These are phyloP conservation scores for Didymella pinodella DNA, from an alignment of 2,329 filamentous ascomycete species.

Conservation along the genomic window DNA sequence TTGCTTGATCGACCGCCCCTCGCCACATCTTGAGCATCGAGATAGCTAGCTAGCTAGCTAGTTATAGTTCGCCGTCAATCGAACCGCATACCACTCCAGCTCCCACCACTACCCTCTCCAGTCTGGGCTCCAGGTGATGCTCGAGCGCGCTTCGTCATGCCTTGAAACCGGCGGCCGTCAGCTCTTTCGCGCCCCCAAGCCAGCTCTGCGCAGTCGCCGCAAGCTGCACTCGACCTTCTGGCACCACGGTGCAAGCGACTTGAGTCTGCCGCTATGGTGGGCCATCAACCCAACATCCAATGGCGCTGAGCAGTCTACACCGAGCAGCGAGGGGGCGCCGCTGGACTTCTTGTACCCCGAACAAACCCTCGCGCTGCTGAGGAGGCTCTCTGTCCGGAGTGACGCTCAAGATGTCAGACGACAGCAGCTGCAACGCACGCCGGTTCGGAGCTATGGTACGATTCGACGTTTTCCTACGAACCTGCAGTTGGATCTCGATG, in stretches of 20 bases:
- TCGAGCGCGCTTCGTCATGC: conserved; percentile 67
- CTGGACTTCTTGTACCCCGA: conserved; percentile 60
- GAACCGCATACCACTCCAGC: neutral
- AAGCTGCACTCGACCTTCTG: conserved; percentile 64
- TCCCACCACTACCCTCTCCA: conserved; percentile 3
- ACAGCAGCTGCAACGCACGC: neutral
- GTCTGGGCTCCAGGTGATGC: conserved; percentile 54
- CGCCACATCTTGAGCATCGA: conserved; percentile 3
- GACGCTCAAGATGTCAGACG: conserved; percentile 1
- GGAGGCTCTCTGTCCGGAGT: conserved; percentile 32
- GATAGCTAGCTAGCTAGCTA: neutral
- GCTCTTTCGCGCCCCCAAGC: conserved; percentile 55
- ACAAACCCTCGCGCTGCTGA: conserved; percentile 53
- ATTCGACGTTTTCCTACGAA: conserved; percentile 2
- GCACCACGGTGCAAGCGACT: conserved; percentile 62
- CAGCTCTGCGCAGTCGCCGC: conserved; percentile 54
- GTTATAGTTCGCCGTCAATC: neutral
- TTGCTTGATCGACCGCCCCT: neutral
- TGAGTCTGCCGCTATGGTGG: conserved; percentile 50
- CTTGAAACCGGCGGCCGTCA: conserved; percentile 64
- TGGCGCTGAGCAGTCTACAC: conserved; percentile 14
- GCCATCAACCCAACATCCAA: conserved; percentile 18
- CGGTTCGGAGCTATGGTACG: conserved; percentile 9
- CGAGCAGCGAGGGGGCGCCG: conserved; percentile 30
- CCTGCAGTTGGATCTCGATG: neutral